Percentiles rank a stretch among this genome's conserved stretches.
These are phyloP conservation scores for Carex sylvatica DNA, from an alignment of 202 grass and related monocot species.

Conservation along the genomic window DNA sequence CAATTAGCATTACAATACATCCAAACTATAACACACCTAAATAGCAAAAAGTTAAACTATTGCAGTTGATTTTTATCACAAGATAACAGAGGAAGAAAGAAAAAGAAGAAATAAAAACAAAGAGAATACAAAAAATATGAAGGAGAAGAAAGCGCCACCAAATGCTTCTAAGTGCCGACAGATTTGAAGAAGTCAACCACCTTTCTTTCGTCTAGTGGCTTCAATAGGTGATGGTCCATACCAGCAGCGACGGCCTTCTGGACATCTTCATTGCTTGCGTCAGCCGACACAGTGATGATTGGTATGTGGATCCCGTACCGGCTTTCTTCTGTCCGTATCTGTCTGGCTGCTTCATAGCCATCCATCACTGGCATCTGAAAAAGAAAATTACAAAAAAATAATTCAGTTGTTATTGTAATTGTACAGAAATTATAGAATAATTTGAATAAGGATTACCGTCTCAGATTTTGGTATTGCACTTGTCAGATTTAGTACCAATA, in stretches of 20 bases:
- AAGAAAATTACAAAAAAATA: background rate
- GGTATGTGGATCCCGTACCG: background rate
- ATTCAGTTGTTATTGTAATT: background rate
- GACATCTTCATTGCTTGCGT: background rate
- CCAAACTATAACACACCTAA: background rate
- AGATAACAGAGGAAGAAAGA: background rate
- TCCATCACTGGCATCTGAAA: conserved; percentile 71
- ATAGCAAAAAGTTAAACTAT: background rate
- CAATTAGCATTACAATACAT: background rate
- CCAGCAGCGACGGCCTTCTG: conserved; percentile 24
- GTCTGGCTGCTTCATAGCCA: conserved; percentile 67
- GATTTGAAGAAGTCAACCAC: conserved; percentile 30
- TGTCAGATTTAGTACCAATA: background rate
- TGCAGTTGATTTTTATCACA: background rate
- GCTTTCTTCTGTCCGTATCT: conserved; percentile 48
- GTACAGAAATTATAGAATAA: background rate
- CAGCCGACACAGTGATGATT: background rate
- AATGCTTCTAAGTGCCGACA: background rate
- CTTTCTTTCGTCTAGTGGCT: conserved; percentile 39
- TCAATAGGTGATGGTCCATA: conserved; percentile 64
- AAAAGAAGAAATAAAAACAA: background rate
- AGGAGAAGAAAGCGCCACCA: background rate
- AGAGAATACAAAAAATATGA: background rate
- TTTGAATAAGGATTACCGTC: background rate
- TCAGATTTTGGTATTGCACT: conserved; percentile 8